Base-by-base conservation (phyloP, 2,329 filamentous ascomycete species). In the Ascomycota sp. region DNA sequence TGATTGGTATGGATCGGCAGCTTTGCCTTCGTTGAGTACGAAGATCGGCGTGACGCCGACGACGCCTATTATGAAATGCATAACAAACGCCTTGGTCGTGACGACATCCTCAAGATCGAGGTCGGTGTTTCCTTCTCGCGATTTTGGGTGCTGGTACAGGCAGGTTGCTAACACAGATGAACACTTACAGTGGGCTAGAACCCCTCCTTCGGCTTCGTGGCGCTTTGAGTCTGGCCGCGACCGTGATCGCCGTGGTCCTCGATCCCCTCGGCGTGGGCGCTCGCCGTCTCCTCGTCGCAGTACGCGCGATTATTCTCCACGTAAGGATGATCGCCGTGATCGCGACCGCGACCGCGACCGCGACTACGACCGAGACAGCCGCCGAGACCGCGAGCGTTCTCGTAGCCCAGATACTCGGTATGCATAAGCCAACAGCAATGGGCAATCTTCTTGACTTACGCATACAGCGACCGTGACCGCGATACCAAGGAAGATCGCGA, bases 21-120 rank as follows among this genome's bases (percentile, higher is more conserved):
- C 45, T 98, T 98, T 56, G 89, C 89, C 28, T 98, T 98, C 55
- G 89, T 98, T 43, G 89, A 98, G 61, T 98, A 98, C 57, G 89
- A 98, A 64, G 91, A 84, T 56, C 81, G 86, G 48, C 84, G 89
- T 47, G 89, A 98, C 65, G 84, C 89, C 42, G 89, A 98, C 56
- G 89, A 98, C 61, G 89, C 89, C 32, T 98, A 98, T 55, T 82
- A 98, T 56, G 89, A 98, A 62, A 98, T 98, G 89, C 89, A 98
- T 54, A 95, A 95, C 66, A 93, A 93, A 72, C 82, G 86, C 44
- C 83, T 98, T 46, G 84, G 83, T 32, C 77, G 86, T 41, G 89
- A 98, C 52, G 89, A 98, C 49, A 62, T 92, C 38, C 55, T 98
- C 61, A 98, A 98, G 64, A 95, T 98, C 44, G 89, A 98, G 71